A percentile compares a stretch with the other conserved stretches of the same genome.
Evolutionary conservation across 2,329 filamentous ascomycete species (phyloP).

Genomic region (Aureobasidium musti): DNA sequence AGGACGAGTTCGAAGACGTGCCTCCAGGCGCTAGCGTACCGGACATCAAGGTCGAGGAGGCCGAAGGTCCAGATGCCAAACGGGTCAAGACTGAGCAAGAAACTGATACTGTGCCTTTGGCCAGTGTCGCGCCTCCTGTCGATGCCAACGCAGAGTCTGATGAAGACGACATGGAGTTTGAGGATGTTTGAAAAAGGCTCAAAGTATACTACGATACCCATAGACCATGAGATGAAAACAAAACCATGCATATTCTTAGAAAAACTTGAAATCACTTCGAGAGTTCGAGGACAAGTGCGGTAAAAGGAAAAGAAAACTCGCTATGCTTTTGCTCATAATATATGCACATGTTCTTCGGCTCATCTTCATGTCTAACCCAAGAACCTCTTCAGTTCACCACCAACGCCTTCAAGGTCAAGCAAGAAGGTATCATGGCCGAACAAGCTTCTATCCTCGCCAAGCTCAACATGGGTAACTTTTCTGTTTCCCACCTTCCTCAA

Average conservation of each 20-base stretch:
- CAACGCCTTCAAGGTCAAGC: slow-evolving; percentile 87
- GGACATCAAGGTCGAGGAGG: slow-evolving; percentile 39
- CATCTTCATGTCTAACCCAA: slow-evolving; percentile 56
- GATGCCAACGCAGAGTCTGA: slow-evolving; percentile 49
- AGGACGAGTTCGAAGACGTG: slow-evolving; percentile 58
- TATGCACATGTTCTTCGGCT: neutral
- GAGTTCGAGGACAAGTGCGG: too few relatives aligned
- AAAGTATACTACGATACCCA: slow-evolving; percentile 23
- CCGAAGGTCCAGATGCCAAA: slow-evolving; percentile 57
- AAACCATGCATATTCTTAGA: neutral
- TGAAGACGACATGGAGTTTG: slow-evolving; percentile 52
- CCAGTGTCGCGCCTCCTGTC: slow-evolving; percentile 33
- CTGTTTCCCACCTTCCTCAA: slow-evolving; percentile 75
- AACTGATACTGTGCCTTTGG: slow-evolving; percentile 35
- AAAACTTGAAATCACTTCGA: neutral
- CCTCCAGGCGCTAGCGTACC: slow-evolving; percentile 34
- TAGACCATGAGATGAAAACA: neutral
- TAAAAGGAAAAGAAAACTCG: slow-evolving; percentile 4
- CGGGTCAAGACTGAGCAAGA: slow-evolving; percentile 61
- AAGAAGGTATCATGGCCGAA: slow-evolving; percentile 98
- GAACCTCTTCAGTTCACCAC: slow-evolving; percentile 78
- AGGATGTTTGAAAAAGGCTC: slow-evolving; percentile 42
- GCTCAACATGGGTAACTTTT: slow-evolving; percentile 81
- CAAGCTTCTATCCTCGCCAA: slow-evolving; percentile 89
- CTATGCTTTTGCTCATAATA: slow-evolving; percentile 7